These are phyloP conservation scores for Penicillium digitatum DNA, from an alignment of 2,329 filamentous ascomycete genomes.

Conservation along the genomic window DNA sequence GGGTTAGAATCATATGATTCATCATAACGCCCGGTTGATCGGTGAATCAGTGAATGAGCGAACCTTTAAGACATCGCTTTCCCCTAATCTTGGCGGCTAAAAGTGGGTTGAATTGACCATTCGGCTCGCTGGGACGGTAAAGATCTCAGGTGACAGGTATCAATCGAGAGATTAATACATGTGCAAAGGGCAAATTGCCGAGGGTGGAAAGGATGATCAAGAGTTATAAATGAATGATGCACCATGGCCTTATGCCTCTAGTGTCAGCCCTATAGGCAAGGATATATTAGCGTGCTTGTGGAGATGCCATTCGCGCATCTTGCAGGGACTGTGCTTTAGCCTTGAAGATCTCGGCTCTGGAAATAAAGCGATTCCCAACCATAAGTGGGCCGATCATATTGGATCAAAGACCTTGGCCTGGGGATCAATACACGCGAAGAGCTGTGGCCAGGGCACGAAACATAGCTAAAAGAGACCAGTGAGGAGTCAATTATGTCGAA, in stretches of 20 bases:
- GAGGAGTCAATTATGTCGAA: not conserved
- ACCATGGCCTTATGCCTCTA: slow-evolving; percentile 6
- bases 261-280: slow-evolving; percentile 20
- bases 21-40: not conserved
- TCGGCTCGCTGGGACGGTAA: no score
- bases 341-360: not conserved
- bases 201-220: not conserved
- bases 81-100: not conserved
- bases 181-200: not conserved
- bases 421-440: not conserved
- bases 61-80: no score
- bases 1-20: not conserved
- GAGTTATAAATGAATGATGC: slow-evolving; percentile 9
- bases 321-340: slow-evolving; percentile 1
- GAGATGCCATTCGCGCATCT: not conserved
- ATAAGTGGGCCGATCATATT: not conserved
- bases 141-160: not conserved
- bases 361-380: not conserved
- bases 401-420: not conserved
- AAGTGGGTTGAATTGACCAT: not conserved
- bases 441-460: not conserved
- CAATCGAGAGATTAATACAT: not conserved
- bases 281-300: slow-evolving; percentile 12
- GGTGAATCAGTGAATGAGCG: no score
- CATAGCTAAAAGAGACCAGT: not conserved